Evolutionary conservation across 495 filamentous ascomycete genomes (phyloP).

Genomic region (Chaetomium tenue): DNA sequence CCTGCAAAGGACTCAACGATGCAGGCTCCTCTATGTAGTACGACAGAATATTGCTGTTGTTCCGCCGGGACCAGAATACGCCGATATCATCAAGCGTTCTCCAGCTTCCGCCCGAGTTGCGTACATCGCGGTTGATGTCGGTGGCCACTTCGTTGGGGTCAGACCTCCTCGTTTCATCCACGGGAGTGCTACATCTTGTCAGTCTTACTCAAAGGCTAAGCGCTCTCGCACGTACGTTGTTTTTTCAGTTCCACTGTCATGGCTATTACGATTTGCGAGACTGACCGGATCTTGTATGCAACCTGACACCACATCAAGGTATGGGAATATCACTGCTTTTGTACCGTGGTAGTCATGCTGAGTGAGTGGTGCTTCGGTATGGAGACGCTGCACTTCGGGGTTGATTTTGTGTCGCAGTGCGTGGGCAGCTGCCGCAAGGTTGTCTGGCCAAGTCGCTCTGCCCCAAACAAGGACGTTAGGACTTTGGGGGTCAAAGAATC

Average conservation of each 20-base stretch:
- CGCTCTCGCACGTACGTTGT: neutral
- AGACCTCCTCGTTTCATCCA: no score
- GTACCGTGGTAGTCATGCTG: conserved; percentile 1
- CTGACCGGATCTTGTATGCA: neutral
- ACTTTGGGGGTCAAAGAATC: neutral
- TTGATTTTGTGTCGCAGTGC: conserved; percentile 10
- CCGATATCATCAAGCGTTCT: neutral
- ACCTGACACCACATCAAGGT: conserved; percentile 21
- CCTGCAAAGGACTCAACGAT: neutral
- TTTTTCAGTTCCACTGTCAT: neutral
- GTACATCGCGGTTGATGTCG: no score
- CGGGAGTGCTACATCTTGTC: no score
- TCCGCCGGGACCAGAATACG: neutral
- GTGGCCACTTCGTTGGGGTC: no score
- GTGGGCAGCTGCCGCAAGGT: neutral
- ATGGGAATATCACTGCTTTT: conserved; percentile 15
- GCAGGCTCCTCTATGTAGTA: conserved; percentile 1
- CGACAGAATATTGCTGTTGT: neutral
- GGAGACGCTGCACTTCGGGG: conserved; percentile 23
- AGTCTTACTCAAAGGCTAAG: no score
- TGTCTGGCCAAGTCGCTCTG: conserved; percentile 8
- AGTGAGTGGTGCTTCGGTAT: neutral
- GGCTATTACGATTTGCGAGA: neutral
- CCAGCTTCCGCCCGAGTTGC: neutral
- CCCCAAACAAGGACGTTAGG: neutral